phyloP scores from a whole-genome alignment of 2,329 filamentous ascomycete genomes.

The Nigrospora sphaerica region DNA sequence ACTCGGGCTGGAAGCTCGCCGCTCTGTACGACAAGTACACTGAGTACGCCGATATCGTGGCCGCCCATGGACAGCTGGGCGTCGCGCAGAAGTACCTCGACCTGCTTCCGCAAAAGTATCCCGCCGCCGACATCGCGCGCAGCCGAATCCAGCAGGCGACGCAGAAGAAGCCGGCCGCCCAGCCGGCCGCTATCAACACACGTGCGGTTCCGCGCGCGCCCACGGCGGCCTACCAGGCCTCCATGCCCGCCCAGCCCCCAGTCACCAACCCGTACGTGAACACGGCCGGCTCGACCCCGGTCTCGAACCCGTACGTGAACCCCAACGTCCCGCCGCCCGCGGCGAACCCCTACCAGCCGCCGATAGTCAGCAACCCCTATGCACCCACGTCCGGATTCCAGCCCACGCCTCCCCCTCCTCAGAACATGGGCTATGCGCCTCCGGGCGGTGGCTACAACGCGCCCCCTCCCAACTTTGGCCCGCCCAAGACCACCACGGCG shows the following conservation, averaged over 20 bases:
- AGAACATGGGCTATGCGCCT: constrained; percentile 15
- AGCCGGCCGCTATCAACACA: constrained; percentile 16
- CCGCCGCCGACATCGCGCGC: constrained; percentile 79
- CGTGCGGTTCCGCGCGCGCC: constrained; percentile 5
- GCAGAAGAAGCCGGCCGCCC: constrained; percentile 39
- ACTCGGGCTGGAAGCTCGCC: constrained; percentile 81
- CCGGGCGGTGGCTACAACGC: constrained; percentile 19
- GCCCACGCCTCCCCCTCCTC: constrained; percentile 33
- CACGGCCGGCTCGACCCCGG: constrained; percentile 13
- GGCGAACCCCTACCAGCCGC: constrained; percentile 23
- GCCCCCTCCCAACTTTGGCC: constrained; percentile 24
- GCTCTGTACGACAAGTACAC: constrained; percentile 90
- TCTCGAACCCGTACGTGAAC: constrained; percentile 25
- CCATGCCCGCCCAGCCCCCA: constrained; percentile 15
- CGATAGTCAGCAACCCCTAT: constrained; percentile 23
- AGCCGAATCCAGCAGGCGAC: constrained; percentile 81
- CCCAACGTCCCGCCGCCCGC: constrained; percentile 19
- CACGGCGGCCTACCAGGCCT: not conserved
- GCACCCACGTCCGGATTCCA: constrained; percentile 43
- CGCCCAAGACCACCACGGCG: constrained; percentile 23
- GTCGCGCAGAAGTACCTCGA: constrained; percentile 88
- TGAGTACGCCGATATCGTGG: constrained; percentile 93
- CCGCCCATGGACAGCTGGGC: constrained; percentile 78
- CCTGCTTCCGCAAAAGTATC: constrained; percentile 75
- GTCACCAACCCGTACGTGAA: not conserved